These are phyloP conservation scores for Suillus luteus DNA, from an alignment of 768 basidiomycete genomes.

Conservation along the genomic window DNA sequence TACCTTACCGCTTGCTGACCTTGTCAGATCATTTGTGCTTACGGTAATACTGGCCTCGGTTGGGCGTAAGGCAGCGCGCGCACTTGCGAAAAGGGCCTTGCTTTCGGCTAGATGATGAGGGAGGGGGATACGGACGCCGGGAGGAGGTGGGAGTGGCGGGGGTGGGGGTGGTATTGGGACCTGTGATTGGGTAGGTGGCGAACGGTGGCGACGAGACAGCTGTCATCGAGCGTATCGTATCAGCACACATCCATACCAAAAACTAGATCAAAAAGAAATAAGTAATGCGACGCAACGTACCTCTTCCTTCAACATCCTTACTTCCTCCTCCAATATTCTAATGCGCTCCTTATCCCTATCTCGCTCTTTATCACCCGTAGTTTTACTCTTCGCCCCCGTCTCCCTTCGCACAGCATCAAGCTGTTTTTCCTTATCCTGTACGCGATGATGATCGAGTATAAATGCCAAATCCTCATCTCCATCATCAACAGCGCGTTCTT, in stretches of 20 bases:
- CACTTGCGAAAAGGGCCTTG: conserved; percentile 50
- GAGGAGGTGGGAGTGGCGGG: conserved; percentile 35
- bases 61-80: conserved; percentile 70
- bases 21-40: conserved; percentile 53
- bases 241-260: neutral
- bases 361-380: conserved; percentile 40
- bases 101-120: neutral
- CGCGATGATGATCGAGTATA: conserved; percentile 41
- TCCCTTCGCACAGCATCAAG: conserved; percentile 56
- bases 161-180: conserved; percentile 45
- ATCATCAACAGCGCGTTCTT: conserved; percentile 36
- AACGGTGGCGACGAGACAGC: conserved; percentile 46
- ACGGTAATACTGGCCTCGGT: conserved; percentile 36
- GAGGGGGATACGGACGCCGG: conserved; percentile 33
- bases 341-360: conserved; percentile 65
- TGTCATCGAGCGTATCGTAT: conserved; percentile 26
- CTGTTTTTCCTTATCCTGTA: conserved; percentile 65
- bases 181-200: conserved; percentile 13
- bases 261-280: neutral
- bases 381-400: conserved; percentile 37
- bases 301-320: conserved; percentile 58
- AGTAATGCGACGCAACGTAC: conserved; percentile 29
- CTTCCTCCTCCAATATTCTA: conserved; percentile 64
- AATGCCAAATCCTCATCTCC: conserved; percentile 27
- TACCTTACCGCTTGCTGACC: conserved; percentile 23